These are phyloP conservation scores for Rosa chinensis DNA, from an alignment of 306 rosid genomes.

Conservation along the genomic window DNA sequence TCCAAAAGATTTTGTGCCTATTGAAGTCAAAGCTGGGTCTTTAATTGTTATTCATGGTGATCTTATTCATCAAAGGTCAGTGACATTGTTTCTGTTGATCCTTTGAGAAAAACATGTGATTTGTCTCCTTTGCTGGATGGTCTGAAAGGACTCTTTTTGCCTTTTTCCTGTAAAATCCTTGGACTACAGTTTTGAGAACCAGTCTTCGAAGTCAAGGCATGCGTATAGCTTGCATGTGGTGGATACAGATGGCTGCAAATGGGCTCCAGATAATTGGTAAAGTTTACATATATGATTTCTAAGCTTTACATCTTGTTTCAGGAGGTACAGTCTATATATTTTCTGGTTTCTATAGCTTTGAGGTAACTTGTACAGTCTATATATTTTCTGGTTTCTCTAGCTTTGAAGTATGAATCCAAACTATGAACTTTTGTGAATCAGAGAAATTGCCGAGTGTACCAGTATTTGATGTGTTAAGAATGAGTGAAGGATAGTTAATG, in stretches of 20 bases:
- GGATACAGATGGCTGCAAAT: constrained; percentile 86
- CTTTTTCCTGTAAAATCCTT: constrained; percentile 17
- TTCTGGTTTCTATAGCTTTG: constrained; percentile 2
- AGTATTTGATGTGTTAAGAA: background rate
- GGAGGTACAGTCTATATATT: background rate
- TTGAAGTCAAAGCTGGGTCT: constrained; percentile 92
- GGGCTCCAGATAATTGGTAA: constrained; percentile 94
- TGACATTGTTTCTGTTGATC: constrained; percentile 21
- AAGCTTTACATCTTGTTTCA: background rate
- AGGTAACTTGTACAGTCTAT: too few relatives aligned
- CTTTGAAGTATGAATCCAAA: background rate
- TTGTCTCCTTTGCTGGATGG: constrained; percentile 6
- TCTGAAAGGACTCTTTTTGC: background rate
- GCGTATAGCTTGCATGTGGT: constrained; percentile 88
- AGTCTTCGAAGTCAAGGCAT: constrained; percentile 87
- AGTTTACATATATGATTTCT: constrained; percentile 16
- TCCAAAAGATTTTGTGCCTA: constrained; percentile 75
- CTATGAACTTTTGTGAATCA: background rate
- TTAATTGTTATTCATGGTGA: constrained; percentile 88
- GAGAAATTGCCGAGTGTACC: background rate
- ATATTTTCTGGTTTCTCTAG: background rate
- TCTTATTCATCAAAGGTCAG: constrained; percentile 97
- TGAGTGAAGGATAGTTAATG: background rate
- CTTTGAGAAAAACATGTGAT: constrained; percentile 7
- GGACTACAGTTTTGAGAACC: constrained; percentile 81